phyloP scores from a whole-genome alignment of 768 basidiomycete genomes.

The Termitomyces sp. region DNA sequence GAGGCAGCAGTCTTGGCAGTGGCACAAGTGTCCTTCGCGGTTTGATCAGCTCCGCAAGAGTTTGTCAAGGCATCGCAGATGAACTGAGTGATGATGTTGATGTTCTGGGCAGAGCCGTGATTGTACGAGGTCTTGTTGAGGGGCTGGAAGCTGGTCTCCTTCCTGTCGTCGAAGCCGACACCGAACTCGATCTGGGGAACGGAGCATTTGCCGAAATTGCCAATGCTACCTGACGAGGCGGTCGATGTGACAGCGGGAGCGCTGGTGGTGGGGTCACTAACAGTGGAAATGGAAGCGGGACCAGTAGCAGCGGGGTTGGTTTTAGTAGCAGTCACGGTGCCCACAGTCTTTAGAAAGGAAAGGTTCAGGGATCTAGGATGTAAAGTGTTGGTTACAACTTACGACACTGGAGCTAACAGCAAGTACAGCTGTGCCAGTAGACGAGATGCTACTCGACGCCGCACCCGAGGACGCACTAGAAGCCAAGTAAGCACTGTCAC shows the following conservation, averaged over 20 bases:
- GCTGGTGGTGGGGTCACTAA: neutral
- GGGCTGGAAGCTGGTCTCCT: slow-evolving; percentile 55
- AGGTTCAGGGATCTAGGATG: too few species aligned
- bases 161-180: slow-evolving; percentile 51
- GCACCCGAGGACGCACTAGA: slow-evolving; percentile 16
- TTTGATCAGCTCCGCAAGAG: slow-evolving; percentile 51
- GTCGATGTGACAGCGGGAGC: too few species aligned
- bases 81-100: slow-evolving; percentile 57
- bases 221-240: slow-evolving; percentile 30
- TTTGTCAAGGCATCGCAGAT: slow-evolving; percentile 56
- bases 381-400: too few species aligned
- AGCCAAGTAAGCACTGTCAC: slow-evolving; percentile 13
- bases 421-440: neutral
- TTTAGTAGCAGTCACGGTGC: too few species aligned
- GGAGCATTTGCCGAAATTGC: slow-evolving; percentile 50
- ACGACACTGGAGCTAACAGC: slow-evolving; percentile 17
- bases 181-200: slow-evolving; percentile 56
- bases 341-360: too few species aligned
- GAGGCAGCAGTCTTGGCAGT: slow-evolving; percentile 39
- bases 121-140: slow-evolving; percentile 45
- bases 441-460: neutral
- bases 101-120: slow-evolving; percentile 64
- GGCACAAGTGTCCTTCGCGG: slow-evolving; percentile 51
- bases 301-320: too few species aligned
- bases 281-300: neutral